Evolutionary conservation across 78 protist species (phyloP), one percentile per base, ranked within the genome.

Genomic region (Pelomyxa schiedti): DNA sequence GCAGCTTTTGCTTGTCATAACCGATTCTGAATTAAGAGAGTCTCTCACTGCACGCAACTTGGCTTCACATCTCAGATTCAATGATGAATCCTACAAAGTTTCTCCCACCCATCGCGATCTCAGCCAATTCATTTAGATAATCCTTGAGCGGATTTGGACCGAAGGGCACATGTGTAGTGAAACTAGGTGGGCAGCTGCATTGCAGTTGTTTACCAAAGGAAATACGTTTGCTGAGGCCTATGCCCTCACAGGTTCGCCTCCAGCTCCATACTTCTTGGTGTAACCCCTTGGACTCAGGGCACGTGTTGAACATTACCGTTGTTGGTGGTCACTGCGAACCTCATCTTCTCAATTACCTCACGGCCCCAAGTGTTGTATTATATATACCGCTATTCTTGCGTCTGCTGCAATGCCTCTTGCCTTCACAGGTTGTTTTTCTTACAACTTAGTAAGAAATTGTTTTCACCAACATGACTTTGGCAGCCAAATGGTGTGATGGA

Each of bases 211-310:
- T 42, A 68, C 36, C 75, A 2, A 28, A 16, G 86, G 86, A 52
- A 76, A 66, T 16, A 0, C 86, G 24, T 81, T 81, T 71, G 58
- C n/a, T 1, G 77, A 81, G 64, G 86, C 86, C 30, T 81, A 52
- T 66, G 47, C 28, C 37, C 8, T 22, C 38, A 77, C 86, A 8
- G n/a, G n/a, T n/a, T n/a, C n/a, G n/a, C n/a, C n/a, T n/a, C n/a
- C n/a, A n/a, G n/a, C n/a, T n/a, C n/a, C n/a, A n/a, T n/a, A n/a
- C n/a, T n/a, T n/a, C n/a, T n/a, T n/a, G n/a, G n/a, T n/a, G n/a
- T n/a, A n/a, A n/a, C n/a, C n/a, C n/a, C n/a, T n/a, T n/a, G n/a
- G n/a, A n/a, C n/a, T n/a, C n/a, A n/a, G 81, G 81, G 24, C 78
- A 81, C 9, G 47, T 77, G 36, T 81, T 81, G 32, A 81, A 81